Percentiles rank a stretch among this genome's conserved stretches.
Conservation (phyloP, 768 basidiomycete species). For the Leccinum truebloodii region DNA sequence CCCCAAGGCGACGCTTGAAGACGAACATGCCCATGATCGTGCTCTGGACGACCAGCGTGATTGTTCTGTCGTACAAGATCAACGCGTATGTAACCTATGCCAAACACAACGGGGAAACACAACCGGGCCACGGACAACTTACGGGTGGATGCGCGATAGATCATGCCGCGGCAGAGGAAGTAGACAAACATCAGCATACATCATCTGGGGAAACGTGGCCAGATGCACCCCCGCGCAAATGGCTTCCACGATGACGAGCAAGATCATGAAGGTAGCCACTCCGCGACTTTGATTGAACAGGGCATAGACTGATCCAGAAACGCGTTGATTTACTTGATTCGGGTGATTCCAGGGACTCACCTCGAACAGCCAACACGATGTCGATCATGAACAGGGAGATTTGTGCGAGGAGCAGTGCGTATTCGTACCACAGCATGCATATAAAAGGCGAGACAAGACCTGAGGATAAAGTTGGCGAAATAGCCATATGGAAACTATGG, state of each 20-base stretch:
- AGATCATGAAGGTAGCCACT: slow-evolving; percentile 24
- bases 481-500: slow-evolving; percentile 11
- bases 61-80: not conserved
- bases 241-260: slow-evolving; percentile 21
- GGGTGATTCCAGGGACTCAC: slow-evolving; percentile 14
- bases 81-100: not conserved
- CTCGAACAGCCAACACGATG: slow-evolving; percentile 24
- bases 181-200: slow-evolving; percentile 22
- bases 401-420: not conserved
- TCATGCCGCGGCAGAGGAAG: slow-evolving; percentile 17
- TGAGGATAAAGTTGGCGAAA: slow-evolving; percentile 12
- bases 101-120: not conserved
- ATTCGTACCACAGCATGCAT: slow-evolving; percentile 13
- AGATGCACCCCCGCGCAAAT: slow-evolving; percentile 6
- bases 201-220: slow-evolving; percentile 19
- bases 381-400: slow-evolving; percentile 21
- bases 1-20: slow-evolving; percentile 37
- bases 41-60: slow-evolving; percentile 35
- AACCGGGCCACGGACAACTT: slow-evolving; percentile 20
- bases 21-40: slow-evolving; percentile 41
- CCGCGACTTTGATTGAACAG: slow-evolving; percentile 38
- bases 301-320: slow-evolving; percentile 17
- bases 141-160: not conserved
- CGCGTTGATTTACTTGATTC: not conserved
- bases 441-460: slow-evolving; percentile 5